Evolutionary conservation across 139 green algal species (phyloP).

Genomic region (Chlamydomonas sp.): DNA sequence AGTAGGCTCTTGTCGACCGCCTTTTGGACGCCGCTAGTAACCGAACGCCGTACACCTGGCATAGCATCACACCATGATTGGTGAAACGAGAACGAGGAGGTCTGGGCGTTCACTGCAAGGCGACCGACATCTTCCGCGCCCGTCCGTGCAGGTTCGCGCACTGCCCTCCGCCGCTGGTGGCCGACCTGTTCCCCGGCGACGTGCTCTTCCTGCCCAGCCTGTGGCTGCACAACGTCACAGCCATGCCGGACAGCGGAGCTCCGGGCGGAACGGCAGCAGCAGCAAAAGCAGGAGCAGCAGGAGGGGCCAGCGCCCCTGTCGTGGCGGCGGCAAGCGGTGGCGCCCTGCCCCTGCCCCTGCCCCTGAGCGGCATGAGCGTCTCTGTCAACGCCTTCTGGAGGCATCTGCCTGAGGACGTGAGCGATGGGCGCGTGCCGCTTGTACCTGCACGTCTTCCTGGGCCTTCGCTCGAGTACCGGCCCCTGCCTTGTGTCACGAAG

Average conservation of each 20-base stretch:
- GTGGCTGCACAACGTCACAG: constrained; percentile 70
- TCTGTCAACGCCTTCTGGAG: constrained; percentile 72
- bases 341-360: no score
- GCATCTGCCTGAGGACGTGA: constrained; percentile 29
- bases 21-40: no score
- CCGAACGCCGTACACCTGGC: no score
- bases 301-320: no score
- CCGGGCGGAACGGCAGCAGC: no score
- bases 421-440: neutral
- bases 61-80: neutral
- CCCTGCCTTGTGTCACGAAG: no score
- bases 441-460: no score
- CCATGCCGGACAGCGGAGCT: neutral
- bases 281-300: no score
- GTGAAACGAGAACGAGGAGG: neutral
- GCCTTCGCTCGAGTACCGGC: no score
- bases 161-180: constrained; percentile 45
- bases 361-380: constrained; percentile 40
- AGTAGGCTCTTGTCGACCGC: no score
- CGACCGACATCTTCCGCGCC: neutral
- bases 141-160: neutral
- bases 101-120: neutral
- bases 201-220: constrained; percentile 72
- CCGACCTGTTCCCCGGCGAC: constrained; percentile 54
- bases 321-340: no score